Evolutionary conservation across 306 rosid genomes (phyloP).

Genomic region (Prunus mume): DNA sequence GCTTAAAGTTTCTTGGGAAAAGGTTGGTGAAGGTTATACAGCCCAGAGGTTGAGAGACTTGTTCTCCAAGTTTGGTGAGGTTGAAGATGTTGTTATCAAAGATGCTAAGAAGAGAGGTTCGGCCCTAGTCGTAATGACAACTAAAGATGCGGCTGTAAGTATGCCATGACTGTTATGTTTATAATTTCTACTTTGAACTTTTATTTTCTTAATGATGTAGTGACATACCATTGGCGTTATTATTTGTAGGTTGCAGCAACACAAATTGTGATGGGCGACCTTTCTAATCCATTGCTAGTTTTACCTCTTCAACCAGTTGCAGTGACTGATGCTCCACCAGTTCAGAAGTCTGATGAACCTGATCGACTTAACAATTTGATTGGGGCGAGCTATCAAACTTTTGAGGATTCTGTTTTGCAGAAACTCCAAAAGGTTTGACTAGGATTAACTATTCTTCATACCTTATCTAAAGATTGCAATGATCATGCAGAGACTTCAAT

Average conservation of each 20-base stretch:
- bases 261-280: slow-evolving; percentile 60
- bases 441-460: neutral
- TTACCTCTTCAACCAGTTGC: slow-evolving; percentile 66
- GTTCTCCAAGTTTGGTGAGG: slow-evolving; percentile 71
- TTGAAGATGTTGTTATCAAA: slow-evolving; percentile 89
- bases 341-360: slow-evolving; percentile 42
- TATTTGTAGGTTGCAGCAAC: slow-evolving; percentile 62
- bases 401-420: slow-evolving; percentile 75
- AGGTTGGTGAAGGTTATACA: slow-evolving; percentile 68
- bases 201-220: neutral
- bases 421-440: slow-evolving; percentile 71
- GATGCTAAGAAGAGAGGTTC: slow-evolving; percentile 75
- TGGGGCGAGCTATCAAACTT: slow-evolving; percentile 75
- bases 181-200: neutral
- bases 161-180: neutral
- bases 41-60: slow-evolving; percentile 66
- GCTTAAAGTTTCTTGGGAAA: slow-evolving; percentile 93
- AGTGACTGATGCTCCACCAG: slow-evolving; percentile 36
- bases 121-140: slow-evolving; percentile 81
- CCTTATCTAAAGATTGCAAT: neutral
- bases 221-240: slow-evolving; percentile 9
- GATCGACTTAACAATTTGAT: slow-evolving; percentile 48
- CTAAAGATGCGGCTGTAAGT: slow-evolving; percentile 85
- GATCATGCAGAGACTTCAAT: neutral
- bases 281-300: slow-evolving; percentile 76